Percentiles rank a stretch among this genome's conserved stretches.
phyloP scores from a whole-genome alignment of 1,284 basidiomycete species.

The Stygiomarasmius scandens region DNA sequence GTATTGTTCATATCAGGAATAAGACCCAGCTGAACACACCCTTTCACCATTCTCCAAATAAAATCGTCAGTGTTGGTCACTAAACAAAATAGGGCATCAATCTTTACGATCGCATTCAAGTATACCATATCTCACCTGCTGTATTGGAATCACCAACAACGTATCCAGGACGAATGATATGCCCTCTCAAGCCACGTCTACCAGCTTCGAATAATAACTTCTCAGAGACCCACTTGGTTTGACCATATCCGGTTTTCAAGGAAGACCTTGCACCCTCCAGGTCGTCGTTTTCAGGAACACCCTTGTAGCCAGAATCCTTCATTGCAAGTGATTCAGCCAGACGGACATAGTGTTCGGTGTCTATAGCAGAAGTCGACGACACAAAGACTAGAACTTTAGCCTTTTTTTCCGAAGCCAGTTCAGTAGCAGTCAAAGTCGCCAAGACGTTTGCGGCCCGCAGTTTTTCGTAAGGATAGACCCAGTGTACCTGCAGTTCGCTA shows the following conservation, averaged over 20 bases:
- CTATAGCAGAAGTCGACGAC: conserved; percentile 92
- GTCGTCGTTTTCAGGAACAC: conserved; percentile 88
- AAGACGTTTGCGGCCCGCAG: conserved; percentile 91
- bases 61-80: conserved; percentile 99
- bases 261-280: conserved; percentile 83
- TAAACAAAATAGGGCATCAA: conserved; percentile 23
- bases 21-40: conserved; percentile 93
- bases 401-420: conserved; percentile 73
- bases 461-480: conserved; percentile 98
- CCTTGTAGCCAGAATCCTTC: conserved; percentile 49
- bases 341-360: conserved; percentile 88
- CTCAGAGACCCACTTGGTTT: conserved; percentile 98
- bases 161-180: conserved; percentile 94
- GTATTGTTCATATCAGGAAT: conserved; percentile 98
- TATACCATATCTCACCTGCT: conserved; percentile 61
- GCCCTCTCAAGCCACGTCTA: conserved; percentile 82
- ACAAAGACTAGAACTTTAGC: conserved; percentile 90
- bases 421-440: conserved; percentile 83
- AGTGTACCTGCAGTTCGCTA: conserved; percentile 74
- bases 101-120: neutral
- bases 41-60: conserved; percentile 97
- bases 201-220: conserved; percentile 92
- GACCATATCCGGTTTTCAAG: conserved; percentile 93
- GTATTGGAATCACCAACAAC: conserved; percentile 91
- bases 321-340: conserved; percentile 75